phyloP scores from a whole-genome alignment of 1,139 yeast species.

The Suhomyces taliae region DNA sequence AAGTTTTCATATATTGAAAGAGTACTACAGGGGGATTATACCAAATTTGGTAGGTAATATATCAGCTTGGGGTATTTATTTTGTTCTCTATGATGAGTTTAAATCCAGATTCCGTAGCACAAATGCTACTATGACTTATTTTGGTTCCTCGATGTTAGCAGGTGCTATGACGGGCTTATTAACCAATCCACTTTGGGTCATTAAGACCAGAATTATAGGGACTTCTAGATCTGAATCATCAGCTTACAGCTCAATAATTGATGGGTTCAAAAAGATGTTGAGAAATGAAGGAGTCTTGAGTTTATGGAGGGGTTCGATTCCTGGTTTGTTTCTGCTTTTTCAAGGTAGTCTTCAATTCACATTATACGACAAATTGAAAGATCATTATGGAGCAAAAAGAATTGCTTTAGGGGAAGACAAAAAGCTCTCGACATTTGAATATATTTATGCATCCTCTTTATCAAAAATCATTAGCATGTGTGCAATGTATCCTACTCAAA shows the following conservation, averaged over 20 bases:
- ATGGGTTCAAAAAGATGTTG: constrained; percentile 56
- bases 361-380: constrained; percentile 73
- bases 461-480: constrained; percentile 72
- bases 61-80: constrained; percentile 86
- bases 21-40: constrained; percentile 72
- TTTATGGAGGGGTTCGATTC: constrained; percentile 81
- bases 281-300: constrained; percentile 65
- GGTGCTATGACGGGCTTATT: constrained; percentile 73
- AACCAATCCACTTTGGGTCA: constrained; percentile 92
- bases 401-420: constrained; percentile 8
- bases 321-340: constrained; percentile 78
- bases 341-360: constrained; percentile 91
- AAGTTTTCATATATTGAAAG: constrained; percentile 5
- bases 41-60: constrained; percentile 85
- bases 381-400: constrained; percentile 16
- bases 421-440: constrained; percentile 52
- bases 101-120: constrained; percentile 33
- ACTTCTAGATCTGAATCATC: constrained; percentile 45
- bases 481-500: constrained; percentile 81
- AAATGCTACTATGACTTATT: constrained; percentile 31
- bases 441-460: constrained; percentile 60
- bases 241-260: constrained; percentile 57
- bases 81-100: constrained; percentile 65
- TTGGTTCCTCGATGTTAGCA: constrained; percentile 49
- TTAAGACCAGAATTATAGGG: constrained; percentile 83